Conservation (phyloP, 306 rosid species). For the Macrotyloma uniflorum region DNA sequence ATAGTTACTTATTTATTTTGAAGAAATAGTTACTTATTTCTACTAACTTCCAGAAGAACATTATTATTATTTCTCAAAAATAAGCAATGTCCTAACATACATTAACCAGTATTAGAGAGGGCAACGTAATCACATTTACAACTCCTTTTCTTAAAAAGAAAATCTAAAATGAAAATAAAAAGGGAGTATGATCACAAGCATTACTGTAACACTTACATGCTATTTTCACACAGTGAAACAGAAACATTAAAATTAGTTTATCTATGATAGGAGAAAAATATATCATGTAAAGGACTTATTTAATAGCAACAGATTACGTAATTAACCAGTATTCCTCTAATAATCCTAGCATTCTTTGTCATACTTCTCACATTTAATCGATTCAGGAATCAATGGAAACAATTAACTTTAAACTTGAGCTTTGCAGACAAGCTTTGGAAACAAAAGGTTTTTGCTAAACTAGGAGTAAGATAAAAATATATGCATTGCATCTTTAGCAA, state of each 20-base stretch:
- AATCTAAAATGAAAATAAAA: background rate
- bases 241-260: background rate
- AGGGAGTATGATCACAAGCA: background rate
- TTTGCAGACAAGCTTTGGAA: background rate
- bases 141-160: background rate
- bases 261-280: background rate
- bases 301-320: background rate
- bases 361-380: background rate
- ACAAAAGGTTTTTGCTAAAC: background rate
- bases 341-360: background rate
- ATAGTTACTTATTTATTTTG: background rate
- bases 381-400: background rate
- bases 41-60: background rate
- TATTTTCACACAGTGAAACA: background rate
- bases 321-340: background rate
- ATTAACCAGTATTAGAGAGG: background rate
- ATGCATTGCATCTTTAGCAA: background rate
- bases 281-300: background rate
- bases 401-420: background rate
- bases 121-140: background rate
- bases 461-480: background rate
- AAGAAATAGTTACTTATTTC: background rate
- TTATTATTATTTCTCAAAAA: background rate
- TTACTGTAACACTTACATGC: background rate
- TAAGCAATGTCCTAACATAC: background rate